These are phyloP conservation scores for Amyloporia xantha DNA, from an alignment of 768 basidiomycete species.

Conservation along the genomic window DNA sequence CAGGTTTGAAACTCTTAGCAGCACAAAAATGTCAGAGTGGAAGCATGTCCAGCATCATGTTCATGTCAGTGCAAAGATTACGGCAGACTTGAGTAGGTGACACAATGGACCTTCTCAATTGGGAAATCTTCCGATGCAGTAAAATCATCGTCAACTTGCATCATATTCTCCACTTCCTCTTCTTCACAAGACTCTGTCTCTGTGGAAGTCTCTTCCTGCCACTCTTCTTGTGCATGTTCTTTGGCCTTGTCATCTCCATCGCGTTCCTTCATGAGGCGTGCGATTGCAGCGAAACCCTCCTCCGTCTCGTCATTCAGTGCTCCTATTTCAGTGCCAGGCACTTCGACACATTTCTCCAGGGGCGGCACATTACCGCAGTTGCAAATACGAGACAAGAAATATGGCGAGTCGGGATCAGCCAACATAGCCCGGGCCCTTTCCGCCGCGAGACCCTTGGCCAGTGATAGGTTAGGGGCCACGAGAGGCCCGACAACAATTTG, in stretches of 20 bases:
- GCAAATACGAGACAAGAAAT: slow-evolving; percentile 38
- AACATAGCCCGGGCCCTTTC: slow-evolving; percentile 54
- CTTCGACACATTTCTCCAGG: slow-evolving; percentile 2
- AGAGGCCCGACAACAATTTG: slow-evolving; percentile 53
- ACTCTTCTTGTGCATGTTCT: background rate
- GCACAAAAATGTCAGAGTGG: too few species aligned
- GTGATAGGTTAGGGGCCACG: slow-evolving; percentile 43
- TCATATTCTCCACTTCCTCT: slow-evolving; percentile 8
- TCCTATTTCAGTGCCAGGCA: slow-evolving; percentile 12
- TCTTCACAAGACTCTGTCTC: background rate
- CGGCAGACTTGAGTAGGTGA: too few species aligned
- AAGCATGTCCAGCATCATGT: too few species aligned
- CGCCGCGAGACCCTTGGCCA: slow-evolving; percentile 66
- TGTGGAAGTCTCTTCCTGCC: background rate
- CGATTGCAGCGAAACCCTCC: slow-evolving; percentile 42
- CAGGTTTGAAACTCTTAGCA: too few species aligned
- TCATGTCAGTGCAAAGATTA: too few species aligned
- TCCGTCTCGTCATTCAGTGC: slow-evolving; percentile 39
- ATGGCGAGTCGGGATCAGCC: slow-evolving; percentile 38
- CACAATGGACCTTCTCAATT: too few species aligned
- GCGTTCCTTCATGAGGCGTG: slow-evolving; percentile 15
- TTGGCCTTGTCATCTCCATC: background rate
- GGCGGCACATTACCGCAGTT: slow-evolving; percentile 25
- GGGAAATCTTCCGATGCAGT: too few species aligned
- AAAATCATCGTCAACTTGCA: slow-evolving; percentile 7